Conservation (phyloP, 371 early-diverging fungal species). For the Mucor racemosus region DNA sequence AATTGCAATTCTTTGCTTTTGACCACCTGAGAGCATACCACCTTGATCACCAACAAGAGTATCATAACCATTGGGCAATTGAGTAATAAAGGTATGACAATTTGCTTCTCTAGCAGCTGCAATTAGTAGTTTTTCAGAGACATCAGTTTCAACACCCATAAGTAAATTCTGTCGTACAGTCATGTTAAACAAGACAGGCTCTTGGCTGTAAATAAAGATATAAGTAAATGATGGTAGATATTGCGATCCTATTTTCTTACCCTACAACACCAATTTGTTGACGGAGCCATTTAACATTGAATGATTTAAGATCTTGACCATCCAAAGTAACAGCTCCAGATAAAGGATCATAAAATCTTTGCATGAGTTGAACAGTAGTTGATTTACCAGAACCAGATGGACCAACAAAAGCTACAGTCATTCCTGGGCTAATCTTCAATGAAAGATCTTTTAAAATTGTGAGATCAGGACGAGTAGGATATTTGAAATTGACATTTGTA, state of each 20-base stretch:
- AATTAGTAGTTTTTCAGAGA: constrained; percentile 58
- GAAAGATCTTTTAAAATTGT: constrained; percentile 59
- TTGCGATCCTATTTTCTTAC: too few species aligned
- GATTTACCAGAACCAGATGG: constrained; percentile 75
- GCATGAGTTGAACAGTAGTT: constrained; percentile 66
- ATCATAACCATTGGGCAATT: constrained; percentile 72
- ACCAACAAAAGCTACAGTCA: constrained; percentile 71
- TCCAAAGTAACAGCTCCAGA: constrained; percentile 65
- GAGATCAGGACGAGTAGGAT: constrained; percentile 69
- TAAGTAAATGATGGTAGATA: too few species aligned
- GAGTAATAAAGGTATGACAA: constrained; percentile 67
- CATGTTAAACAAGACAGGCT: constrained; percentile 75
- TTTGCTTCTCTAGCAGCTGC: constrained; percentile 74
- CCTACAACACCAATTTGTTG: constrained; percentile 72
- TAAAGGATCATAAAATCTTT: constrained; percentile 70
- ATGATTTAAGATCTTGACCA: constrained; percentile 56
- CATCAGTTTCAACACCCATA: constrained; percentile 52
- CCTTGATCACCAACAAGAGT: constrained; percentile 64
- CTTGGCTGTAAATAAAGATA: too few species aligned
- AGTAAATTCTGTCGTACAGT: constrained; percentile 77
- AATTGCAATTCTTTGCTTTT: constrained; percentile 83
- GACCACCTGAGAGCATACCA: constrained; percentile 81
- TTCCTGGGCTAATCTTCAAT: constrained; percentile 65
- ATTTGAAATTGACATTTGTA: constrained; percentile 69
- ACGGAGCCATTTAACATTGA: constrained; percentile 62